Base-by-base conservation (phyloP, 2,329 filamentous ascomycete genomes). In the Didymella arachidicola region DNA sequence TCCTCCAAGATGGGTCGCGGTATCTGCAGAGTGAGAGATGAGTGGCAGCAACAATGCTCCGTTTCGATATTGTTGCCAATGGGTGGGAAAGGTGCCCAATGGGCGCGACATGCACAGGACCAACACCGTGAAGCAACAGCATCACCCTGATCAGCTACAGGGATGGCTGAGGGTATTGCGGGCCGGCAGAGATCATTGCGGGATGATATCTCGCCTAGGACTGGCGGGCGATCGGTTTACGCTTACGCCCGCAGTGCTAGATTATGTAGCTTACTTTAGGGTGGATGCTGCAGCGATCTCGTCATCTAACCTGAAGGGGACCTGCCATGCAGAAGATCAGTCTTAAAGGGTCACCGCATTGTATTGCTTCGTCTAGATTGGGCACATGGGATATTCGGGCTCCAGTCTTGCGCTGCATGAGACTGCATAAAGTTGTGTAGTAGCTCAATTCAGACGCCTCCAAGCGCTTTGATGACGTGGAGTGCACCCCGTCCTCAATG, bases 291-390 rank as follows among this genome's bases (percentile, higher is more conserved):
- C 26, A 10, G 19, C 22, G n/a, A 25, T n/a, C 46, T 39, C n/a
- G 44, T n/a, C 16, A 52, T 19, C 11, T 36, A 18, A 12, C 55
- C 55, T 48, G 27, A 53, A 48, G 43, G 55, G 48, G 55, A 57
- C 48, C 43, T 53, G 18, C 26, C 48, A 38, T 57, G 55, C 55
- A 53, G 48, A 38, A 53, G 48, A 30, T 26, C 27, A 27, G 29
- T 44, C 48, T 48, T 19, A 32, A 57, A 47, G 43, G 36, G 48
- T 57, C 55, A 27, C 43, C 48, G 38, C 29, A 27, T 27, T 39
- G n/a, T 22, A 43, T 11, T 19, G 26, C 7, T 4, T 27, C 38
- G 38, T 36, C 36, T 52, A 43, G 30, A 29, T n/a, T 47, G 43
- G 27, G 27, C 30, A 57, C 54, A 29, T 47, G 11, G 29, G 42